Base-by-base conservation (phyloP, 176 grass and related monocot genomes). In the Carex parvula region DNA sequence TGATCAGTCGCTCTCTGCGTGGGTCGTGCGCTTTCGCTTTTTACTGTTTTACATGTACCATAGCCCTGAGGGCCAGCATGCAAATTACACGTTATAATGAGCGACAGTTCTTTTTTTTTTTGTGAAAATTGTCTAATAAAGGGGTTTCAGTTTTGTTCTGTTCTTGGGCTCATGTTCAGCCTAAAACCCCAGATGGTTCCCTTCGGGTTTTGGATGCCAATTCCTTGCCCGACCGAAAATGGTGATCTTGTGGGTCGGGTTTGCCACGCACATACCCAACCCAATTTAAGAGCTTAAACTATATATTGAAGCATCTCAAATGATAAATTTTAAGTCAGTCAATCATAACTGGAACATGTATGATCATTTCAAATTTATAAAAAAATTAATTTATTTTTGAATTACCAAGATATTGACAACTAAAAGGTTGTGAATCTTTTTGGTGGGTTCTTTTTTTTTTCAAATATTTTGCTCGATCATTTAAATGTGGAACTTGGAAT, bases 1-100 rank as follows among this genome's bases (percentile, higher is more conserved):
- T 83, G 81, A 83, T 33, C 46, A 11, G 81, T 81, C 78, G 32
- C 62, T 35, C 81, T 83, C 81, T 83, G 42, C 16, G 44, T 63
- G 54, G 78, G 63, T 54, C 81, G 11, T 66, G 41, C 8, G 41
- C 64, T 83, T 83, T 83, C 24, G 10, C 64, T 65, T 62, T 83
- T 57, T 66, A 66, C 81, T 35, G 60, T 83, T 66, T 66, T 83
- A 32, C 81, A 82, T 82, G 78, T 37, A 79, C 46, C 30, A 4
- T 1, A 17, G 24, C 24, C 50, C 33, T 4, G 33, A 4, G 29
- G 29, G 3, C 61, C 18, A 30, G 59, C 59, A 64, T 64, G 60
- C 58, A 62, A 77, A 20, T 65, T 67, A 77, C 70, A 52, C 41
- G 41, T 64, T 81, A 64, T 53, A 83, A 68, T 46, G 52, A 65